A percentile compares a stretch with the other conserved stretches of the same genome.
Conservation (phyloP, 306 rosid genomes). For the Alnus glutinosa region DNA sequence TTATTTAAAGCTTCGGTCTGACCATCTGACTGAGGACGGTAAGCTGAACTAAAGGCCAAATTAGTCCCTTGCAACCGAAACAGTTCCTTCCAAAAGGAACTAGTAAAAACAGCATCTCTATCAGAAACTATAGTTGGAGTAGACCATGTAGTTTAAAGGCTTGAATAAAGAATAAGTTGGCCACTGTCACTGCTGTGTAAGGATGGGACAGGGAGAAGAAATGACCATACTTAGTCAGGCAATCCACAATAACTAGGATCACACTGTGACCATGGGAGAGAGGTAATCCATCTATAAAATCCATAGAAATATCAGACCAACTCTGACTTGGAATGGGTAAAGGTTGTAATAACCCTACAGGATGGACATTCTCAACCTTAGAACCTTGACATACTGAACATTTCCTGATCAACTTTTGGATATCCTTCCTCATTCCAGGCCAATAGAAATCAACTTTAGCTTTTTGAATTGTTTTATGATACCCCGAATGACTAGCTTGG, state of each 20-base stretch:
- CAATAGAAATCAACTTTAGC: not conserved
- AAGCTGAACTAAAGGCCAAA: not conserved
- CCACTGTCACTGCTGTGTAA: not conserved
- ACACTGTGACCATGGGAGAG: not conserved
- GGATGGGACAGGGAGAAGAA: not conserved
- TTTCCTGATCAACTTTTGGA: not conserved
- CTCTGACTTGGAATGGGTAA: not conserved
- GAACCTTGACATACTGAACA: not conserved
- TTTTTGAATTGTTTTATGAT: not conserved
- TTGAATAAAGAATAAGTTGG: not conserved
- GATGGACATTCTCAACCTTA: not conserved
- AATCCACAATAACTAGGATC: not conserved
- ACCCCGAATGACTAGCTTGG: not conserved
- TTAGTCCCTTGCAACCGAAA: not conserved
- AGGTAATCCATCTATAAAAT: not conserved
- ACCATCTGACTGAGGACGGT: not conserved
- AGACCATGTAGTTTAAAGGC: not conserved
- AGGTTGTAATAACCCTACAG: not conserved
- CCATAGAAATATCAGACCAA: not conserved
- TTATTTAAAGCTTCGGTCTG: not conserved
- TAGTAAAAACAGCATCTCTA: not conserved
- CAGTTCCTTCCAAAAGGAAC: not conserved
- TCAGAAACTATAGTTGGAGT: not conserved
- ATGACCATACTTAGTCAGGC: not conserved
- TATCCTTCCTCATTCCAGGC: not conserved